These are phyloP conservation scores for Madurella fahalii DNA, from an alignment of 2,329 filamentous ascomycete species.

Conservation along the genomic window DNA sequence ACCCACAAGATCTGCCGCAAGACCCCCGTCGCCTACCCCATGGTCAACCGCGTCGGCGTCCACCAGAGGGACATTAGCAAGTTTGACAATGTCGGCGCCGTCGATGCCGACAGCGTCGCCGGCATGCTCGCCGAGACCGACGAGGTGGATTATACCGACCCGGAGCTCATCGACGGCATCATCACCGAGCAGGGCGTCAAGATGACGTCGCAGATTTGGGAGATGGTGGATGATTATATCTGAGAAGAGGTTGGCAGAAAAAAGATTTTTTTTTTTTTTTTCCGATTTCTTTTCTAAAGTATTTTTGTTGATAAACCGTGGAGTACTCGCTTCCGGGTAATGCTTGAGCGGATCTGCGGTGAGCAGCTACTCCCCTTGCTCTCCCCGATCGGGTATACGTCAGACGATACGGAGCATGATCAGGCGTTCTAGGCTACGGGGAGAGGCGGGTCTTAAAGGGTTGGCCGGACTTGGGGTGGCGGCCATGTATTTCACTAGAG, in stretches of 20 bases:
- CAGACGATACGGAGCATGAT: neutral
- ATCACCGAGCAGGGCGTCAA: slow-evolving; percentile 73
- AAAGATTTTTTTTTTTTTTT: too few relatives aligned
- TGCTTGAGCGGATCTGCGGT: neutral
- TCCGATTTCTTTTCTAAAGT: neutral
- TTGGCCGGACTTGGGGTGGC: neutral
- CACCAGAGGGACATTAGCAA: slow-evolving; percentile 55
- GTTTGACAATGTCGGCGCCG: slow-evolving; percentile 23
- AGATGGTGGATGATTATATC: slow-evolving; percentile 25
- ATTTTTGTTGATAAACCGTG: too few relatives aligned
- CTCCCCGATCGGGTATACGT: too few relatives aligned
- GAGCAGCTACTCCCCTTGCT: neutral
- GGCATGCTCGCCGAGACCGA: slow-evolving; percentile 39
- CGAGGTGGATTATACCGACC: slow-evolving; percentile 70
- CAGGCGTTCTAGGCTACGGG: neutral
- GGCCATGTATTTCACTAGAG: too few relatives aligned
- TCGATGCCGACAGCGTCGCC: slow-evolving; percentile 34
- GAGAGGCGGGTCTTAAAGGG: neutral
- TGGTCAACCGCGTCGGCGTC: slow-evolving; percentile 60
- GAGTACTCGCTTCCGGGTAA: neutral
- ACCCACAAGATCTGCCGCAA: slow-evolving; percentile 94
- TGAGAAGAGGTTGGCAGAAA: neutral
- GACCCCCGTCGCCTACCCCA: slow-evolving; percentile 76
- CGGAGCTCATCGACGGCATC: slow-evolving; percentile 65
- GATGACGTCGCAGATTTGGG: slow-evolving; percentile 44